Conservation (phyloP, 2,329 filamentous ascomycete species). For the Eutypella sp. region DNA sequence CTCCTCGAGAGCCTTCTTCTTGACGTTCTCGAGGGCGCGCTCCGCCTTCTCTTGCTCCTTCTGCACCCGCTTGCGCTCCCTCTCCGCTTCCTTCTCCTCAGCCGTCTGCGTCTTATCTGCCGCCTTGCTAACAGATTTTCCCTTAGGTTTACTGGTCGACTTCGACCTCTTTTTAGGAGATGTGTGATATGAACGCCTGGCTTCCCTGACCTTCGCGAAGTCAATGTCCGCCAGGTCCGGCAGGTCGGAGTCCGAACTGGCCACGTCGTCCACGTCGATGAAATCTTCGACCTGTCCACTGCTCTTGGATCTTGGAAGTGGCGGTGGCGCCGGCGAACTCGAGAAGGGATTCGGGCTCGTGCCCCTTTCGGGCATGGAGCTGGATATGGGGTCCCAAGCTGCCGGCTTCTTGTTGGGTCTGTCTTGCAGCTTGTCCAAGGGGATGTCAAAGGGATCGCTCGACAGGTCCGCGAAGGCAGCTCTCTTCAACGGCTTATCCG, state of each 20-base stretch:
- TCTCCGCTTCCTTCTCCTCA: slow-evolving; percentile 47
- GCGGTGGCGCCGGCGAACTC: slow-evolving; percentile 6
- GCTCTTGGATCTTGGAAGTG: too few species aligned
- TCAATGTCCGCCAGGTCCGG: slow-evolving; percentile 42
- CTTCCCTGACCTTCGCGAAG: slow-evolving; percentile 23
- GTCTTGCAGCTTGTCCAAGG: slow-evolving; percentile 6
- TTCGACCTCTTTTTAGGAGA: slow-evolving; percentile 16
- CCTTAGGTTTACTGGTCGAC: slow-evolving; percentile 5
- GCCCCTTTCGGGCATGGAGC: slow-evolving; percentile 42
- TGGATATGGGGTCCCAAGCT: slow-evolving; percentile 49
- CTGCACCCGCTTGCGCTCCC: slow-evolving; percentile 50
- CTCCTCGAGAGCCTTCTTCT: slow-evolving; percentile 61
- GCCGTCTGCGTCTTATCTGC: slow-evolving; percentile 40
- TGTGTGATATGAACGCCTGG: slow-evolving; percentile 9
- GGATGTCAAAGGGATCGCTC: slow-evolving; percentile 18
- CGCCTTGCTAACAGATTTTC: slow-evolving; percentile 27
- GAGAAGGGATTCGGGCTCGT: slow-evolving; percentile 10
- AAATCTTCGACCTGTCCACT: slow-evolving; percentile 21
- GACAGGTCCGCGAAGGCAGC: slow-evolving; percentile 21
- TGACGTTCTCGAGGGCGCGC: slow-evolving; percentile 58
- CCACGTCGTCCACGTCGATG: slow-evolving; percentile 32
- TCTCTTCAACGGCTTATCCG: slow-evolving; percentile 8
- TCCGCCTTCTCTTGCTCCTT: slow-evolving; percentile 57
- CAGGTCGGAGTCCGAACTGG: slow-evolving; percentile 34
- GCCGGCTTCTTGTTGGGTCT: slow-evolving; percentile 19